Evolutionary conservation across 2,329 filamentous ascomycete species (phyloP).

Genomic region (Colletotrichum sp.): DNA sequence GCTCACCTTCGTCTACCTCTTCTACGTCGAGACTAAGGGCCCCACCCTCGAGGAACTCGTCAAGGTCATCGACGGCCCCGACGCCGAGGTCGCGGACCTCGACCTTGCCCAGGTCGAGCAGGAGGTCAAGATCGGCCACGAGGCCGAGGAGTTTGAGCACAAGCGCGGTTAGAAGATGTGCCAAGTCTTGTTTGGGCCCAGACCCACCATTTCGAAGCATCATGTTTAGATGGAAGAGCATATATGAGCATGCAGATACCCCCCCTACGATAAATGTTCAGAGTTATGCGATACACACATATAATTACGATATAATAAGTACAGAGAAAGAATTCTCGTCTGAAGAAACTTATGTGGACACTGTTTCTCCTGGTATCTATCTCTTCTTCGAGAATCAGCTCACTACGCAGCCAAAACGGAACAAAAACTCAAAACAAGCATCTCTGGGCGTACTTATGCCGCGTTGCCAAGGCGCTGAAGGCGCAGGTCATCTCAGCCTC

Average conservation of each 20-base stretch:
- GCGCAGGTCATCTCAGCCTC: neutral
- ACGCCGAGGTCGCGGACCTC: conserved; percentile 52
- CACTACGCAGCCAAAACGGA: neutral
- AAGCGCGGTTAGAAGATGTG: conserved; percentile 8
- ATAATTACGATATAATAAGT: neutral
- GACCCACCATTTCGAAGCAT: neutral
- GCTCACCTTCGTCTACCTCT: conserved; percentile 60
- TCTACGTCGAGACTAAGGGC: conserved; percentile 66
- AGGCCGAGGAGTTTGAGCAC: conserved; percentile 17
- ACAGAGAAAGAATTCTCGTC: neutral
- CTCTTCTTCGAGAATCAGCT: neutral
- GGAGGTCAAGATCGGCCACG: conserved; percentile 31
- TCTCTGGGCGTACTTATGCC: neutral
- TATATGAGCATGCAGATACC: conserved; percentile 15
- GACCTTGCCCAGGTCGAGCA: conserved; percentile 52
- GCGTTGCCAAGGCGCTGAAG: neutral
- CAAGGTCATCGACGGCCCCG: conserved; percentile 69
- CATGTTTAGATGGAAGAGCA: neutral
- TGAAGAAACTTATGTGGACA: neutral
- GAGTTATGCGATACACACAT: neutral
- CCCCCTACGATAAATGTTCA: neutral
- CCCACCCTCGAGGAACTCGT: conserved; percentile 71
- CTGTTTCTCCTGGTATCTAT: neutral
- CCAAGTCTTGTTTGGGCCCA: neutral
- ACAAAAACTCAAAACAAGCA: neutral